These are phyloP conservation scores for Aspergillus olivimuriae DNA, from an alignment of 495 filamentous ascomycete species.

Conservation along the genomic window DNA sequence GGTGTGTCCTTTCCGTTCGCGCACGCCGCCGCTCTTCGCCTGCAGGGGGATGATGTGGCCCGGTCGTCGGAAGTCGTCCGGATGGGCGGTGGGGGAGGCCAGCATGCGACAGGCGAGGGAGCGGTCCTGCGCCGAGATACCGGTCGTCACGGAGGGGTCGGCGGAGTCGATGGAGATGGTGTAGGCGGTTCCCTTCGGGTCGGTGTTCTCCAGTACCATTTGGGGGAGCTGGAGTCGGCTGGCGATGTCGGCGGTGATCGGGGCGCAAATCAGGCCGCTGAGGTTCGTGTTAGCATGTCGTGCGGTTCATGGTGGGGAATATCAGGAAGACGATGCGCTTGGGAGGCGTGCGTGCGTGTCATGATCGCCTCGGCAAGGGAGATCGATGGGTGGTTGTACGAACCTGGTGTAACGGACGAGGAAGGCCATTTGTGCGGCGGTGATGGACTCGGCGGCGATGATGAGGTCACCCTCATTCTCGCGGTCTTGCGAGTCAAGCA, in stretches of 20 bases:
- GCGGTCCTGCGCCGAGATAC: slow-evolving; percentile 84
- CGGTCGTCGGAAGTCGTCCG: slow-evolving; percentile 66
- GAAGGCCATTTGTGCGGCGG: slow-evolving; percentile 87
- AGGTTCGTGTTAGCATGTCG: background rate
- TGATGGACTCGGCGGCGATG: slow-evolving; percentile 82
- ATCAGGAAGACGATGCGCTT: too few species aligned
- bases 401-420: slow-evolving; percentile 77
- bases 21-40: slow-evolving; percentile 73
- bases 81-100: slow-evolving; percentile 54
- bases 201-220: slow-evolving; percentile 79
- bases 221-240: slow-evolving; percentile 69
- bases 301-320: too few species aligned
- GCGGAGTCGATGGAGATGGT: slow-evolving; percentile 77
- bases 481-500: slow-evolving; percentile 81
- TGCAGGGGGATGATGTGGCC: slow-evolving; percentile 88
- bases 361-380: too few species aligned
- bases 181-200: slow-evolving; percentile 88
- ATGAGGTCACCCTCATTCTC: slow-evolving; percentile 99
- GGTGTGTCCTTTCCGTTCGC: slow-evolving; percentile 76
- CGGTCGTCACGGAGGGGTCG: slow-evolving; percentile 69
- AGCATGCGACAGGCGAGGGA: slow-evolving; percentile 76
- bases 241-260: slow-evolving; percentile 62
- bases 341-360: too few species aligned
- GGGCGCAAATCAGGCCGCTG: slow-evolving; percentile 86
- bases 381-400: slow-evolving; percentile 7